Base-by-base conservation (phyloP, 768 basidiomycete species). In the Pleurotus eryngii region DNA sequence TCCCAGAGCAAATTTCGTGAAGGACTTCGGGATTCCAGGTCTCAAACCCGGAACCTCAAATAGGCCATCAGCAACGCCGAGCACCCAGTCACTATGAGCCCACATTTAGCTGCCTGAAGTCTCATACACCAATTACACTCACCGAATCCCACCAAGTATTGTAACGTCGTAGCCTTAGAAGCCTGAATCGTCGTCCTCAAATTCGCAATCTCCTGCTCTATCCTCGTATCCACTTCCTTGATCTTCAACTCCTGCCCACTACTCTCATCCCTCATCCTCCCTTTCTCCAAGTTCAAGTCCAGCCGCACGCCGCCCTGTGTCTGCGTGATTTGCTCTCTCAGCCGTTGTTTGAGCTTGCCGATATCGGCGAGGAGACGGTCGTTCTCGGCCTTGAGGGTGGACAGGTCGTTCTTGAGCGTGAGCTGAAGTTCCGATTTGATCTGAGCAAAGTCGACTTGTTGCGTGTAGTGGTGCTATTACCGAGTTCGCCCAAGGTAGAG, bases 231-330 rank as follows among this genome's bases (percentile, higher is more conserved):
- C 15, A 98, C 95, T 70, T 99, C 96, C 70, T 93, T 94, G 67
- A 98, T 91, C 83, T 98, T 98, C 53, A 95, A 76, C 66, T 97
- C 95, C 65, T 98, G 92, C 40, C 86, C 85, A 63, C 85, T 88
- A 62, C 86, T 87, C 76, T 98, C 95, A 67, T 98, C 95, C 53
- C 96, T 77, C 78, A 98, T 92, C 46, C 96, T 81, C 1, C 94
- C 94, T 72, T 98, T 98, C 77, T 99, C 96, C 22, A 98, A 74
- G 72, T 99, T 99, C 57, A 99, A 73, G 70, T 99, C 97, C 14
- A 99, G 73, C 53, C 96, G 77, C 3, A 99, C 97, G 15, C 95
- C 95, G 9, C 89, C 90, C 70, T 97, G 95, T 7, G 95, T 97
- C 20, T 89, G 82, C 3, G 86, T 90, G 53, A 97, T 90, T 67